phyloP scores from a whole-genome alignment of 495 filamentous ascomycete species.

The Copromyces sp. region DNA sequence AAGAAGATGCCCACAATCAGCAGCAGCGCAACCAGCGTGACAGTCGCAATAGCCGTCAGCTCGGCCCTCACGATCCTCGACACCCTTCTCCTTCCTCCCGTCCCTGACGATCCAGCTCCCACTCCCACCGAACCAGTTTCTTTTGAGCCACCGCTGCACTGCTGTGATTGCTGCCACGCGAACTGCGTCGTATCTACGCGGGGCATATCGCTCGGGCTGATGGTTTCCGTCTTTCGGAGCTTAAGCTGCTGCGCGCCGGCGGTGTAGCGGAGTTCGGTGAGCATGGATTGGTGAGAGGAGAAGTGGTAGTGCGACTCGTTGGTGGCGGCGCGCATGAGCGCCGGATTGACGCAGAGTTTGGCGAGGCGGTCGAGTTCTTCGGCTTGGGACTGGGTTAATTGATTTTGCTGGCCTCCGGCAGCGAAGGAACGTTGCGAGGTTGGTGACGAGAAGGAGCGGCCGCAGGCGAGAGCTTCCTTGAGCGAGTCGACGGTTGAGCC shows the following conservation, averaged over 20 bases:
- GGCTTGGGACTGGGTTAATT: not conserved
- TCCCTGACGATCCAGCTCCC: not conserved
- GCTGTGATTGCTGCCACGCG: not conserved
- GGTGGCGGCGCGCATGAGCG: not conserved
- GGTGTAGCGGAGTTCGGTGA: not conserved
- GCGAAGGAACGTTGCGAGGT: not conserved
- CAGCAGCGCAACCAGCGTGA: not conserved
- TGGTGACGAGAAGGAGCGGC: not conserved
- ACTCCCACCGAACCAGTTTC: not conserved
- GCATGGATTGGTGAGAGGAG: not conserved
- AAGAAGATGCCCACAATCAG: constrained; percentile 1
- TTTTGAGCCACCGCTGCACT: not conserved
- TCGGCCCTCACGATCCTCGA: constrained; percentile 1
- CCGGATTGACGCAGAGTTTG: not conserved
- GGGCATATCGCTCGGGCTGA: not conserved
- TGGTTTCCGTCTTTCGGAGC: not conserved
- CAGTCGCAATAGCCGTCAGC: constrained; percentile 1
- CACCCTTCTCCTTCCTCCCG: not conserved
- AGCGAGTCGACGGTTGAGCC: constrained; percentile 3
- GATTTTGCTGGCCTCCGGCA: not conserved
- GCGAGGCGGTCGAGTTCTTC: not conserved
- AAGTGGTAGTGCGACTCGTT: not conserved
- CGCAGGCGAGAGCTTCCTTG: constrained; percentile 7
- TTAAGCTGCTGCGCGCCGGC: not conserved
- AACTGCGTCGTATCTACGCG: not conserved